Evolutionary conservation across 331 rosid genomes (phyloP).

Genomic region (Rhamnella rubrinervis): DNA sequence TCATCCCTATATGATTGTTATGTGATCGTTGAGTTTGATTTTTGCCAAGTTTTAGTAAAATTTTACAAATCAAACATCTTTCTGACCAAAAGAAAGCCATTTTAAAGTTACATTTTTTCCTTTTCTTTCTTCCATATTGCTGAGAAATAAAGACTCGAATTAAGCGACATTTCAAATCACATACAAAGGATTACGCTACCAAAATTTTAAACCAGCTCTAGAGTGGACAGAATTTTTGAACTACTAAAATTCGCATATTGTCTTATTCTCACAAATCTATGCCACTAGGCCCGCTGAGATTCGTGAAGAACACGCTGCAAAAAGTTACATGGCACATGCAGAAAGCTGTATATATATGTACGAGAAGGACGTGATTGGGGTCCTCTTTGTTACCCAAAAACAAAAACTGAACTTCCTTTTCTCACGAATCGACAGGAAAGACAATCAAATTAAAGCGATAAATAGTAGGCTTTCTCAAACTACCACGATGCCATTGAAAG

Average conservation of each 20-base stretch:
- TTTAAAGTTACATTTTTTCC: background rate
- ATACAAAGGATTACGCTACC: background rate
- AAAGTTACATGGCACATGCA: slow-evolving; percentile 4
- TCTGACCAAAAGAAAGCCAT: too few species aligned
- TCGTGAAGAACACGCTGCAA: background rate
- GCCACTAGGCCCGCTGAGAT: slow-evolving; percentile 19
- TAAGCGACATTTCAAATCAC: too few species aligned
- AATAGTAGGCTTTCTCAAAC: too few species aligned
- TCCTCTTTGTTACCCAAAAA: background rate
- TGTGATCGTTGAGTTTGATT: slow-evolving; percentile 1
- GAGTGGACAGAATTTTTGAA: background rate
- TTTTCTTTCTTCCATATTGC: background rate
- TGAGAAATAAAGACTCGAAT: background rate
- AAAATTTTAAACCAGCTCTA: background rate
- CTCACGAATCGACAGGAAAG: background rate
- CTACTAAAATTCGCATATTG: background rate
- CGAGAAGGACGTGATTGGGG: background rate
- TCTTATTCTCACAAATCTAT: background rate
- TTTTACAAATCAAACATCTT: too few species aligned
- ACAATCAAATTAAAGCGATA: background rate
- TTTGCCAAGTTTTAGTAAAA: background rate
- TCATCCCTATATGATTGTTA: background rate
- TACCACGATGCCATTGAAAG: too few species aligned
- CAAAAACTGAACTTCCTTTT: background rate
- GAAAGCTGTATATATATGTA: background rate